Evolutionary conservation across 2,329 filamentous ascomycete species (phyloP), one percentile per base, ranked within the genome.

Genomic region (Calycina herbarum): DNA sequence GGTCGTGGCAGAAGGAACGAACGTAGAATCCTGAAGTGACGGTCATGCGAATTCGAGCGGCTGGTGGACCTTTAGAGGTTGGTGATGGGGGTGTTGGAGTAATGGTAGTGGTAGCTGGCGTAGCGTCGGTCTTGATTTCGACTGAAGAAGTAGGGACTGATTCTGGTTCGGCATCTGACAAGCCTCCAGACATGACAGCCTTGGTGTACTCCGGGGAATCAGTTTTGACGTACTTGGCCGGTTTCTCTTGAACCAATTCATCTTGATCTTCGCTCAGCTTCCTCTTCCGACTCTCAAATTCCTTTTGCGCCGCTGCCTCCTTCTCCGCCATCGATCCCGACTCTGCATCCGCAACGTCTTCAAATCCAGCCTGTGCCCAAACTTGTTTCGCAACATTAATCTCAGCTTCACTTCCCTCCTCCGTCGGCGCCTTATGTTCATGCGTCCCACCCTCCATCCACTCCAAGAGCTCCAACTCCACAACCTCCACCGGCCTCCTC

Each of bases 11-110:
- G 71, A 99, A 87, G 65, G 91, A 96, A 68, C 95, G 90, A 15
- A 99, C 94, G 77, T 99, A 99, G 82, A 97, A 99, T 48, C 95
- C 95, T 0, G 93, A 96, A 1, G 93, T 93, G 61, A 97, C 94
- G 0, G 92, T 96, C 86, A 99, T 93, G 65, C 91, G 89, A 66
- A 99, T 87, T 74, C 87, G 90, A 59, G 87, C 91, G 0, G 94
- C 95, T 1, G 94, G 87, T 1, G 93, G 88, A 0, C 85, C 86
- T 73, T 88, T 80, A 2, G 51, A 29, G 3, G 7, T 11, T 61
- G 35, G 76, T 82, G 24, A 24, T 65, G 57, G 57, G 69, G 64
- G 42, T 59, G 42, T 31, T 45, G 63, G 42, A 27, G 60, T 58
- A 31, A 57, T 51, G 24, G 57, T 56, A 27, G 24, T 20, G 69